These are phyloP conservation scores for Paecilomyces sp. DNA, from an alignment of 2,329 filamentous ascomycete genomes.

Conservation along the genomic window DNA sequence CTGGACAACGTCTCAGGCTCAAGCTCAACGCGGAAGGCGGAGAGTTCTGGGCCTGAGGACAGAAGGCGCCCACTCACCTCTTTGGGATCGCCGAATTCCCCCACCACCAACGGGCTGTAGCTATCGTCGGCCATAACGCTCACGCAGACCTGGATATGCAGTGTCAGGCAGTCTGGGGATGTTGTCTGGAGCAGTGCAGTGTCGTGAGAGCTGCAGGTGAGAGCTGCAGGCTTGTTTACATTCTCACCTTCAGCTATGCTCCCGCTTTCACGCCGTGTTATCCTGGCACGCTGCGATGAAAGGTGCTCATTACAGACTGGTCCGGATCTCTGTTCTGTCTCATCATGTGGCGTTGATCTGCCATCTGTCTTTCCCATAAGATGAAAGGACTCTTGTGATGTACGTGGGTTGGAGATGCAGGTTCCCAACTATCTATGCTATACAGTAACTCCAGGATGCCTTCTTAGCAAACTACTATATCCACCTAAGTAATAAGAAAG, in stretches of 20 bases:
- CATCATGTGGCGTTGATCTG: neutral
- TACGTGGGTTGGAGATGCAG: neutral
- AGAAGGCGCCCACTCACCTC: neutral
- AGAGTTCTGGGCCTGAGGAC: constrained; percentile 1
- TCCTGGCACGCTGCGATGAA: neutral
- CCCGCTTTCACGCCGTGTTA: neutral
- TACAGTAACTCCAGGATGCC: too few relatives aligned
- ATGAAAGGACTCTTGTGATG: neutral
- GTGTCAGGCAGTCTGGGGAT: neutral
- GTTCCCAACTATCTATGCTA: neutral
- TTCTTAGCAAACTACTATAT: too few relatives aligned
- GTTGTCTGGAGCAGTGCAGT: neutral
- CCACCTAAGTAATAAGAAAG: too few relatives aligned
- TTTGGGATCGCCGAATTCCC: neutral
- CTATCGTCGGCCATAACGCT: neutral
- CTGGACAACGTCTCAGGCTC: neutral
- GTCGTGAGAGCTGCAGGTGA: neutral
- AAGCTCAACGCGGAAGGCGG: neutral
- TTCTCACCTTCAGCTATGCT: neutral
- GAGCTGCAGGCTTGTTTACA: neutral
- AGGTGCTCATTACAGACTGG: neutral
- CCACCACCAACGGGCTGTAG: neutral
- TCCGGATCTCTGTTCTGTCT: neutral
- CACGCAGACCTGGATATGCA: neutral
- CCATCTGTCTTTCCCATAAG: neutral